Evolutionary conservation across 208 protist genomes (phyloP).

Genomic region (Zelonia costaricensis): DNA sequence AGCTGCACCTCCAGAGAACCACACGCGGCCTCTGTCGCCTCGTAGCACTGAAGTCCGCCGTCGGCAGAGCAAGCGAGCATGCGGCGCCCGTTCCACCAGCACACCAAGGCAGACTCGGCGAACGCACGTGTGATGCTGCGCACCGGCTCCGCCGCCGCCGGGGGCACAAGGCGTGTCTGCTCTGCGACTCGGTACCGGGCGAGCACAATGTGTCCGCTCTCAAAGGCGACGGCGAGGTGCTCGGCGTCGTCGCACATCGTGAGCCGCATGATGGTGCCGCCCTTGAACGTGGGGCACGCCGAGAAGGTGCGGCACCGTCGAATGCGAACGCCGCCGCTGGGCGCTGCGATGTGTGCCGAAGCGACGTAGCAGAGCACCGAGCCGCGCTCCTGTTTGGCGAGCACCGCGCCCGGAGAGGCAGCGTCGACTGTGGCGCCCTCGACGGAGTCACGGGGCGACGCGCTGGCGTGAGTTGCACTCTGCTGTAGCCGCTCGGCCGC

Average conservation of each 20-base stretch:
- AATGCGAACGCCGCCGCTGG: conserved; percentile 23
- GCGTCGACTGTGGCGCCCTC: too few species aligned
- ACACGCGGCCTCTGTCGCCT: conserved; percentile 2
- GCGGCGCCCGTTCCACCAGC: conserved; percentile 42
- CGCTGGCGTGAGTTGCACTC: too few species aligned
- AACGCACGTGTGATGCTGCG: conserved; percentile 61
- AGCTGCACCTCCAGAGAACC: conserved; percentile 28
- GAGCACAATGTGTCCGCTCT: conserved; percentile 78
- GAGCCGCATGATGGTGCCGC: conserved; percentile 79
- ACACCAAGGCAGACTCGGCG: conserved; percentile 64
- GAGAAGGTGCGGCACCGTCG: conserved; percentile 37
- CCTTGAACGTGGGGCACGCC: conserved; percentile 48
- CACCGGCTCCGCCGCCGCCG: conserved; percentile 5
- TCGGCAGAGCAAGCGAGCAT: conserved; percentile 69
- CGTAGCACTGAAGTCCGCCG: conserved; percentile 71
- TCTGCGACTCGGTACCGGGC: conserved; percentile 5
- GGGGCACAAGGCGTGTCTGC: neutral
- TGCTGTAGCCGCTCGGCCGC: conserved; percentile 28
- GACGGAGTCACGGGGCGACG: too few species aligned
- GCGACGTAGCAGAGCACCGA: conserved; percentile 29
- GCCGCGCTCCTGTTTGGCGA: conserved; percentile 3
- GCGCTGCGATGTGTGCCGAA: neutral
- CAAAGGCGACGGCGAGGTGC: conserved; percentile 56
- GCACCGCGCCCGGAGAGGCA: neutral
- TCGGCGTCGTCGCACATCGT: conserved; percentile 38